Percentiles rank a stretch among this genome's conserved stretches.
These are phyloP conservation scores for Lactuca saligna DNA, from an alignment of 129 eudicot species.

Conservation along the genomic window DNA sequence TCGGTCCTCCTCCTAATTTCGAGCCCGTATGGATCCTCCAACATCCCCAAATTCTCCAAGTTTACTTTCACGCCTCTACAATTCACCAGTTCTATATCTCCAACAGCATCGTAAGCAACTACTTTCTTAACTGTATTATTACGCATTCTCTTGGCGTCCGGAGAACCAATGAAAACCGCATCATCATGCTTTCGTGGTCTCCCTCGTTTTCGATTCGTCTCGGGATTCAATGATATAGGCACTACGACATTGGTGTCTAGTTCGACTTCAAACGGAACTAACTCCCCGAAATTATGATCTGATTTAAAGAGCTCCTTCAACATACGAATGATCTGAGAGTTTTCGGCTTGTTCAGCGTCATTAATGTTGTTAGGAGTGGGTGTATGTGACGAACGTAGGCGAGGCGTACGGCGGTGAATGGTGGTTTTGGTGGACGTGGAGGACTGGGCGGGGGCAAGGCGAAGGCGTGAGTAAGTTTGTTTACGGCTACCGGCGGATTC, in stretches of 20 bases:
- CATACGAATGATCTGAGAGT: slow-evolving; percentile 45
- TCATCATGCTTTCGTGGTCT: slow-evolving; percentile 47
- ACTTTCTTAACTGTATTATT: slow-evolving; percentile 26
- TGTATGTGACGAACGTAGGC: slow-evolving; percentile 33
- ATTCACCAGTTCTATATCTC: slow-evolving; percentile 54
- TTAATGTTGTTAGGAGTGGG: slow-evolving; percentile 2
- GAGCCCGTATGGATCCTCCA: slow-evolving; percentile 60
- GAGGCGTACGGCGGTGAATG: slow-evolving; percentile 50
- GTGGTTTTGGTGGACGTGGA: slow-evolving; percentile 25
- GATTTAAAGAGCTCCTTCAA: slow-evolving; percentile 50
- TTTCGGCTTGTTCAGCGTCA: slow-evolving; percentile 56
- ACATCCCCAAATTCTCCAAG: slow-evolving; percentile 40
- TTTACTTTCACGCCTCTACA: slow-evolving; percentile 54
- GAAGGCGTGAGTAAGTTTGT: slow-evolving; percentile 87
- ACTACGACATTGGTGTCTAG: slow-evolving; percentile 10
- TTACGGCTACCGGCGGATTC: slow-evolving; percentile 88
- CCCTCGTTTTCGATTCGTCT: slow-evolving; percentile 53
- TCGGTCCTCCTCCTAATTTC: slow-evolving; percentile 61
- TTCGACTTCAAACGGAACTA: slow-evolving; percentile 35
- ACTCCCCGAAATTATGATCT: slow-evolving; percentile 23
- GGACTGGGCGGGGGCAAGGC: slow-evolving; percentile 60
- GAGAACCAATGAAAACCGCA: neutral
- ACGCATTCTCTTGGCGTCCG: neutral
- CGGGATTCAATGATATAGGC: neutral
- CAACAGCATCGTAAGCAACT: slow-evolving; percentile 36